A percentile compares a stretch with the other conserved stretches of the same genome.
These are phyloP conservation scores for Perilla frutescens DNA, from an alignment of 257 asterid species.

Conservation along the genomic window DNA sequence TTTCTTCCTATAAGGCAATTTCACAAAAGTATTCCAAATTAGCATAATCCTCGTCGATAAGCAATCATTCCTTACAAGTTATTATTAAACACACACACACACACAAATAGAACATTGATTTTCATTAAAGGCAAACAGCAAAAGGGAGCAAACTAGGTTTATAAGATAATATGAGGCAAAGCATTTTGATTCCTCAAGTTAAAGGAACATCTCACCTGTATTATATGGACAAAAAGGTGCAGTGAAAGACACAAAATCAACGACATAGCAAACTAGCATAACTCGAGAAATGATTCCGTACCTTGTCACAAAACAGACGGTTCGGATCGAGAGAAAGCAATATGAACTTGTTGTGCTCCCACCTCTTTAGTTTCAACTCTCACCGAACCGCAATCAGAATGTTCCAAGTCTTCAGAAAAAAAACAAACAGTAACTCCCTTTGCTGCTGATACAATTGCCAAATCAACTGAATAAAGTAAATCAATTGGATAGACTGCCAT, in stretches of 20 bases:
- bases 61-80: background rate
- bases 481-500: background rate
- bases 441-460: background rate
- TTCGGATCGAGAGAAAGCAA: background rate
- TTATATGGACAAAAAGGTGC: background rate
- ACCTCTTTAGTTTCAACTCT: background rate
- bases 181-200: slow-evolving; percentile 2
- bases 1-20: background rate
- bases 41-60: background rate
- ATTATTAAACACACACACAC: background rate
- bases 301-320: background rate
- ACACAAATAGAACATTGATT: background rate
- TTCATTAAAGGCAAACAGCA: slow-evolving; percentile 10
- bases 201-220: slow-evolving; percentile 21
- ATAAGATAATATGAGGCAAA: background rate
- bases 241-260: background rate
- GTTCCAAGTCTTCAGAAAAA: background rate
- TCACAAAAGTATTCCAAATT: background rate
- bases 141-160: slow-evolving; percentile 6
- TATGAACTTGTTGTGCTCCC: background rate
- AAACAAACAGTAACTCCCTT: background rate
- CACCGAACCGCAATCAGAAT: background rate
- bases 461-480: background rate
- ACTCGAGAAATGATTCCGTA: background rate
- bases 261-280: background rate